Percentiles rank a stretch among this genome's conserved stretches.
Evolutionary conservation across 202 grass and related monocot species (phyloP).

Genomic region (Setaria italica): DNA sequence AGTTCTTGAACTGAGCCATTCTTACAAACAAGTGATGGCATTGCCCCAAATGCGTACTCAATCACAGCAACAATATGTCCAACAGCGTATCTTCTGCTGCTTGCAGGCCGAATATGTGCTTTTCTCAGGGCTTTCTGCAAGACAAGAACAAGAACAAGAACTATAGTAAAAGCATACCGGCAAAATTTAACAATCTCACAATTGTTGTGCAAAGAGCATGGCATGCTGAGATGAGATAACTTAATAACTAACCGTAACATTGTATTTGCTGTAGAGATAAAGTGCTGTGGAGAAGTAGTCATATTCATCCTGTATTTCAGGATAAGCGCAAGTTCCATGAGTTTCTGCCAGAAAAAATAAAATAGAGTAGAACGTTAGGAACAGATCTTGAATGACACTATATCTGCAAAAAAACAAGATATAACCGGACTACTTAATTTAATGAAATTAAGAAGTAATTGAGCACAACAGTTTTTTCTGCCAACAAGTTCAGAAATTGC

Average conservation of each 20-base stretch:
- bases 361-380: not conserved
- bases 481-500: constrained; percentile 37
- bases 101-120: constrained; percentile 53
- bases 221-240: not conserved
- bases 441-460: not conserved
- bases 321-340: constrained; percentile 89
- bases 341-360: constrained; percentile 61
- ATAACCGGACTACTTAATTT: not conserved
- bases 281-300: constrained; percentile 89
- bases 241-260: constrained; percentile 71
- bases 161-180: not conserved
- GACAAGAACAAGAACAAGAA: not conserved
- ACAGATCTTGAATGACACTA: not conserved
- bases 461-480: not conserved
- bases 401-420: not conserved
- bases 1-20: constrained; percentile 79
- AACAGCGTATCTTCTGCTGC: constrained; percentile 59
- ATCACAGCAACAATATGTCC: constrained; percentile 60
- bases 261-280: constrained; percentile 86
- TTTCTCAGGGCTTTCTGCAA: constrained; percentile 73
- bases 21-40: constrained; percentile 81
- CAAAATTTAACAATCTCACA: not conserved
- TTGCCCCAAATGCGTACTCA: constrained; percentile 74
- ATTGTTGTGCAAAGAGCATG: not conserved
- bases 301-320: constrained; percentile 89